Percentiles rank a stretch among this genome's conserved stretches.
Conservation (phyloP, 2,329 filamentous ascomycete species). For the Colletotrichum viniferum region DNA sequence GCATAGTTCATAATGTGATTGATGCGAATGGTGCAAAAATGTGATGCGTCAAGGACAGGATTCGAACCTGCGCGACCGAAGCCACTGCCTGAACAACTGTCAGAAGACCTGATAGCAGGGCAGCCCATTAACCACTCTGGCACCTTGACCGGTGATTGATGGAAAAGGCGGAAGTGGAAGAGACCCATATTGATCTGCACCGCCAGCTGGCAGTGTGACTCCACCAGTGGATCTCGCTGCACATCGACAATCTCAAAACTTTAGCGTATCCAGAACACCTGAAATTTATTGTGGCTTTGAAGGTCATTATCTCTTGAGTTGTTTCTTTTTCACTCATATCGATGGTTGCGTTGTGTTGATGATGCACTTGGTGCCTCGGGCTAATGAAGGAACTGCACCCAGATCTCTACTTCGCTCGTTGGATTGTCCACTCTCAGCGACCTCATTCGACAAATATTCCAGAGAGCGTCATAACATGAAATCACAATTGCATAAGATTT, state of each 20-base stretch:
- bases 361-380: background rate
- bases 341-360: background rate
- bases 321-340: accelerated
- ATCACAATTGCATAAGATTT: too few species aligned
- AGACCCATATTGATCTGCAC: background rate
- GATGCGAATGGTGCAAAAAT: too few species aligned
- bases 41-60: background rate
- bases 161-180: accelerated
- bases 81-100: background rate
- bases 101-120: background rate
- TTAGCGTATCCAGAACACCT: background rate
- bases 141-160: background rate
- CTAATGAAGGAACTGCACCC: accelerated
- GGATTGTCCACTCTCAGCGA: background rate
- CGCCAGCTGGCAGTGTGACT: background rate
- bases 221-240: background rate
- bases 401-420: background rate
- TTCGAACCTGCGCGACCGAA: conserved; percentile 7
- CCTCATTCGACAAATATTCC: background rate
- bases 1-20: too few species aligned
- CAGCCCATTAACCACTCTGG: conserved; percentile 8
- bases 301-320: background rate
- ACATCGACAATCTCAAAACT: background rate
- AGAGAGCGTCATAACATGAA: too few species aligned
- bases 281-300: accelerated